phyloP scores from a whole-genome alignment of 1,284 basidiomycete species.

The Pterulicium gracile region DNA sequence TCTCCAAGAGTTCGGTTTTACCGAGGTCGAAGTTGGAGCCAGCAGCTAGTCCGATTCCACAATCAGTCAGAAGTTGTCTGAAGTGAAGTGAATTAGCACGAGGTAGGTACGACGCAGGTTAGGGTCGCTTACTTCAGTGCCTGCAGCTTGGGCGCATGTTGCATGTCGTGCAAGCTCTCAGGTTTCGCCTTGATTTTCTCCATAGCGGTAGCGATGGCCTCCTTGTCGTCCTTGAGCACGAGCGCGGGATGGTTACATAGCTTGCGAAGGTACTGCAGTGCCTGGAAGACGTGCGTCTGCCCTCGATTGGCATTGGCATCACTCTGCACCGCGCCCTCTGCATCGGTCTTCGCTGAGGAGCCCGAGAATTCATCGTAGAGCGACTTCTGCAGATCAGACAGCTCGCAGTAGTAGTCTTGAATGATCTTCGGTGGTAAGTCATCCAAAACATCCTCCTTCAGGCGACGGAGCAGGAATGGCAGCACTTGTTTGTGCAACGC shows the following conservation, averaged over 20 bases:
- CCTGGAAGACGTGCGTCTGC: conserved; percentile 90
- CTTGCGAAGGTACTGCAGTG: conserved; percentile 94
- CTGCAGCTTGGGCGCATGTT: conserved; percentile 89
- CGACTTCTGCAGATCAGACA: conserved; percentile 88
- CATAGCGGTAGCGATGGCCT: conserved; percentile 56
- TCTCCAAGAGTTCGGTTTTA: conserved; percentile 56
- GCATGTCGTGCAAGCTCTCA: conserved; percentile 62
- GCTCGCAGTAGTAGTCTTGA: conserved; percentile 98
- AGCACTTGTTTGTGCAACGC: conserved; percentile 97
- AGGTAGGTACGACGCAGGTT: conserved; percentile 6
- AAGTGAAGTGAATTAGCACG: conserved; percentile 5
- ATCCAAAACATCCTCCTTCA: conserved; percentile 96
- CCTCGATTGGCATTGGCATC: conserved; percentile 28
- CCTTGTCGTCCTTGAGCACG: conserved; percentile 63
- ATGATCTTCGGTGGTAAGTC: conserved; percentile 99
- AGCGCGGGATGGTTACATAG: conserved; percentile 95
- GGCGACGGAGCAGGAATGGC: conserved; percentile 92
- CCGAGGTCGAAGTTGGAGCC: conserved; percentile 33
- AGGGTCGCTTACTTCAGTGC: conserved; percentile 69
- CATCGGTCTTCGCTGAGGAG: conserved; percentile 63
- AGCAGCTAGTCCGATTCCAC: conserved; percentile 75
- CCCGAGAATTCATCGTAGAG: conserved; percentile 90
- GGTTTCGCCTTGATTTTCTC: conserved; percentile 36
- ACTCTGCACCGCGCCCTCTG: conserved; percentile 51
- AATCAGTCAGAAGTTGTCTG: conserved; percentile 90